Evolutionary conservation across 805 yeast species (phyloP), one percentile per base, ranked within the genome.

Genomic region (Vanderwaltozyma yarrowii): DNA sequence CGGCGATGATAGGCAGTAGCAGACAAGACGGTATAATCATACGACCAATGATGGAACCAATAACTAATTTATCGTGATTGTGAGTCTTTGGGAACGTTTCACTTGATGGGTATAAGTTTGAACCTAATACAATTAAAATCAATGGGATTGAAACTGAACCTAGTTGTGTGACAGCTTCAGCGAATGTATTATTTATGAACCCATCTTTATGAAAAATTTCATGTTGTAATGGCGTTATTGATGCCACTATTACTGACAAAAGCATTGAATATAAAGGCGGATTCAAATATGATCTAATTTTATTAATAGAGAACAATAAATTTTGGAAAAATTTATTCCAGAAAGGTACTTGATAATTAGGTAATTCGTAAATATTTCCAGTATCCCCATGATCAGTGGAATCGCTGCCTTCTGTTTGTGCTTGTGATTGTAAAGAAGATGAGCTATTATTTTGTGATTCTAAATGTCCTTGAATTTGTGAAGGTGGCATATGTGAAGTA

Each of bases 201-300:
- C 86, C 78, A 37, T 69, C 56, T 21, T 70, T 64, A 41, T 67
- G 70, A 52, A 75, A 81, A 43, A 81, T 74, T 37, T 67, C 65
- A 26, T 65, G 60, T 49, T 78, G 80, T n/a, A 82, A 47, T 4
- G 61, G 60, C 7, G 81, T 78, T 15, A 79, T 63, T 0, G 83
- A 71, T 3, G 89, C 92, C 40, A 82, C 80, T 19, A 80, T 38
- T n/a, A 82, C 73, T 3, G 88, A 71, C 1, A 76, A 57, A 13
- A 76, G 52, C 88, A 82, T 82, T 8, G 94, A 78, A 61, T 78
- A 82, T 39, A 82, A 61, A n/a, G 92, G 94, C n/a, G 94, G 89
- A 52, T 82, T 82, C 84, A 82, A 78, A 43, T 69, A 31, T 19
- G 26, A 19, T 9, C 3, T 20, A 15, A 31, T 10, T 19, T 19